Evolutionary conservation across 139 green algal genomes (phyloP), one percentile per base, ranked within the genome.

Genomic region (Chlorella vulgaris): DNA sequence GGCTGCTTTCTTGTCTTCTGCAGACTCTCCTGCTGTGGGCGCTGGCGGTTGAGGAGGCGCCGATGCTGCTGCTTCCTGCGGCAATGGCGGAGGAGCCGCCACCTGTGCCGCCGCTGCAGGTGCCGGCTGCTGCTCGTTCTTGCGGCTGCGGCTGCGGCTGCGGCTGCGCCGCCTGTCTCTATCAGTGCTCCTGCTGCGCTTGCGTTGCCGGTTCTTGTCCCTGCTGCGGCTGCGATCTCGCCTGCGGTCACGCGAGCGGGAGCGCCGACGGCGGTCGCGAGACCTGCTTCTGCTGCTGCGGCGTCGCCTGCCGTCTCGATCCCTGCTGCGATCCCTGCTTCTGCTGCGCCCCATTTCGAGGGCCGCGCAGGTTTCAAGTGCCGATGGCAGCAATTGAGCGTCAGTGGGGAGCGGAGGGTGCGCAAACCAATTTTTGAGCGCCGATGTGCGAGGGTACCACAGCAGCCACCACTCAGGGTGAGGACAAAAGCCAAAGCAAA

Each of bases 1-100:
- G 21, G 71, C 58, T 13, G 77, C 68, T 61, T 88, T 86, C 40
- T 87, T 87, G 4, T 86, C 84, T 10, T 81, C 81, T 6, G 76
- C 81, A 15, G 71, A 18, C 0, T 77, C 74, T n/a, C 26, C 35
- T 74, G 28, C 29, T 66, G 43, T 53, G 68, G 74, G 29, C 7
- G 58, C 33, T 35, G 53, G 43, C 1, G 5, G 35, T 18, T 29
- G 18, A 7, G 31, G 43, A 10, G n/a, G 29, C 36, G 36, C 53
- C 19, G 50, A 76, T 0, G 28, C 69, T 28, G 61, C 69, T 8
- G 69, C 62, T 2, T 74, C 36, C 4, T 68, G 40, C 43, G 50
- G 40, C 3, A 21, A 50, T 7, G 50, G 2, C 18, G 51, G 43
- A 13, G 47, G 18, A 7, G 31, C 70, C 7, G n/a, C 33, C 36